These are phyloP conservation scores for Lathyrus oleraceus DNA, from an alignment of 306 rosid species.

Conservation along the genomic window DNA sequence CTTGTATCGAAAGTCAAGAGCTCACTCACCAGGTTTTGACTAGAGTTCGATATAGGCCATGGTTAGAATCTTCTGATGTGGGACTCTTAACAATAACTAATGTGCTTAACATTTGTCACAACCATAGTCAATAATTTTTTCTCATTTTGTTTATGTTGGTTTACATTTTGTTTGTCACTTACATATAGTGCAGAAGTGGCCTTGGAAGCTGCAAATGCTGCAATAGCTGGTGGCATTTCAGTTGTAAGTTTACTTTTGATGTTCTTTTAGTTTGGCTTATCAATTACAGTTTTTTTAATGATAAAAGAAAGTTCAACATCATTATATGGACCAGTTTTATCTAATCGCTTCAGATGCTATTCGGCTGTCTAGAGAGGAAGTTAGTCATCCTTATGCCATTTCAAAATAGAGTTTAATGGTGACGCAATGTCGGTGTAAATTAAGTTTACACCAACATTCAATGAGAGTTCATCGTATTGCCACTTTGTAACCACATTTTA, in stretches of 20 bases:
- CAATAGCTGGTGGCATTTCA: constrained; percentile 76
- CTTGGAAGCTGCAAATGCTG: constrained; percentile 82
- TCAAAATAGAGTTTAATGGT: background rate
- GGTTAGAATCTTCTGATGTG: too few species aligned
- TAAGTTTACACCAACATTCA: background rate
- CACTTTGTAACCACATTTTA: background rate
- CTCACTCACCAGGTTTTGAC: too few species aligned
- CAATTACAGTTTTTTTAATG: background rate
- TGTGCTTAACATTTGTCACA: background rate
- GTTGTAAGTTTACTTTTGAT: constrained; percentile 61
- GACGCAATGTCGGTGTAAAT: background rate
- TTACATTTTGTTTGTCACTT: constrained; percentile 32
- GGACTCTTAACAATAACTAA: background rate
- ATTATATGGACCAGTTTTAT: background rate
- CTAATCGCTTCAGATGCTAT: constrained; percentile 18
- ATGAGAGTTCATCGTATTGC: background rate
- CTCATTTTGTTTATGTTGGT: background rate
- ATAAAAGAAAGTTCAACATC: background rate
- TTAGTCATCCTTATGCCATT: constrained; percentile 18
- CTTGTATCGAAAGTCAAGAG: too few species aligned
- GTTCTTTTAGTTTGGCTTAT: constrained; percentile 12
- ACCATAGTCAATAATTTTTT: background rate
- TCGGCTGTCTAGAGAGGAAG: constrained; percentile 14
- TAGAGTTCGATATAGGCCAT: too few species aligned
- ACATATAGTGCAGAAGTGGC: constrained; percentile 75